Conservation (phyloP, 1,139 yeast genomes). For the Zhuliangozyma parablackwelliae region DNA sequence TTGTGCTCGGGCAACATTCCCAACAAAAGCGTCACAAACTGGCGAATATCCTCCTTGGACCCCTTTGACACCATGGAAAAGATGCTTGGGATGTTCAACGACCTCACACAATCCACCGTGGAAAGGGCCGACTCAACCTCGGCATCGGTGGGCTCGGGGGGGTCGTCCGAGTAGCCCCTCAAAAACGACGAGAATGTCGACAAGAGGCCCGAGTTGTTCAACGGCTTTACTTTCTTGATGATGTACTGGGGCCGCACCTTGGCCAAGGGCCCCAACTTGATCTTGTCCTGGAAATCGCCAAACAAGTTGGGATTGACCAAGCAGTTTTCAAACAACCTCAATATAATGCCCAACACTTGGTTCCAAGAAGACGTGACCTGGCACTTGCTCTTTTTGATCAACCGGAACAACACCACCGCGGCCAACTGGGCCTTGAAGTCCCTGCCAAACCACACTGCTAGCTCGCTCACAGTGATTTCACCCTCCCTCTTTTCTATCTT, state of each 20-base stretch:
- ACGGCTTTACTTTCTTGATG: slow-evolving; percentile 55
- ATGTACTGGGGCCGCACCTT: slow-evolving; percentile 63
- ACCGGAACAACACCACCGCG: slow-evolving; percentile 76
- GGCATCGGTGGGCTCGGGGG: slow-evolving; percentile 87
- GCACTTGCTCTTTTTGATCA: slow-evolving; percentile 57
- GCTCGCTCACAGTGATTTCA: slow-evolving; percentile 70
- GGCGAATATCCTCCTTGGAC: slow-evolving; percentile 18
- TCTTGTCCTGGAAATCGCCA: slow-evolving; percentile 54
- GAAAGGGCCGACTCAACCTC: slow-evolving; percentile 84
- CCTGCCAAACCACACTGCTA: slow-evolving; percentile 79
- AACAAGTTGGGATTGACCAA: slow-evolving; percentile 66
- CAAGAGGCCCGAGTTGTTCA: slow-evolving; percentile 70
- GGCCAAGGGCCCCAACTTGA: slow-evolving; percentile 50
- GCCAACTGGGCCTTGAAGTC: slow-evolving; percentile 92
- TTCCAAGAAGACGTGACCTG: slow-evolving; percentile 55
- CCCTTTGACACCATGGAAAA: slow-evolving; percentile 42
- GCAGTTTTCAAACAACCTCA: slow-evolving; percentile 69
- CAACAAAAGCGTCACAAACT: slow-evolving; percentile 21
- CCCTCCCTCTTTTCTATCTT: slow-evolving; percentile 49
- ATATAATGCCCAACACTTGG: slow-evolving; percentile 53
- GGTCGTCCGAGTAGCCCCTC: slow-evolving; percentile 81
- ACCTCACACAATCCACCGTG: slow-evolving; percentile 74
- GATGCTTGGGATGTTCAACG: slow-evolving; percentile 54
- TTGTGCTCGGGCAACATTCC: slow-evolving; percentile 24
- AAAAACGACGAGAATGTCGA: slow-evolving; percentile 89